Conservation (phyloP, 495 filamentous ascomycete species). For the Parathielavia hyrcaniae region DNA sequence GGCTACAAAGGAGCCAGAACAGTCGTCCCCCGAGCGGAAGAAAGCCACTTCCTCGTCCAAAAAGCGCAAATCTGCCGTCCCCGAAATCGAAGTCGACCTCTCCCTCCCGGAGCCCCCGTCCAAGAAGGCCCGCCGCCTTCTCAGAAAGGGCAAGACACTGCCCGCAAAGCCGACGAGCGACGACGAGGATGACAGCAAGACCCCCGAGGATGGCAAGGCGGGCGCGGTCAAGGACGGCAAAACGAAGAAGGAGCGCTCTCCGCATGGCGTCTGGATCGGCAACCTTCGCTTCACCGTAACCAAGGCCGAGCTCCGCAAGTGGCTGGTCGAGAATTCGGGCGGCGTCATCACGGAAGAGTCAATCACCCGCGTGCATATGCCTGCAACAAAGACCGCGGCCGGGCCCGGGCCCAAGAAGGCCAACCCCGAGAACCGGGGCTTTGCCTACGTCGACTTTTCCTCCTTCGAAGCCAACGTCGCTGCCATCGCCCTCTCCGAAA, state of each 20-base stretch:
- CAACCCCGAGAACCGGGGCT: constrained; percentile 62
- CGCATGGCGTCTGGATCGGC: constrained; percentile 89
- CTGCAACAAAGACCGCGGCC: constrained; percentile 39
- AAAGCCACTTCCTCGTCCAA: constrained; percentile 29
- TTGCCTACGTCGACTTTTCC: constrained; percentile 91
- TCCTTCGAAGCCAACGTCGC: constrained; percentile 58
- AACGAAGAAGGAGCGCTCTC: constrained; percentile 56
- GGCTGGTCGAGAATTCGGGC: constrained; percentile 61
- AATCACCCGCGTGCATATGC: constrained; percentile 82
- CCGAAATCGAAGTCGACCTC: constrained; percentile 85
- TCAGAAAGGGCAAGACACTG: constrained; percentile 65
- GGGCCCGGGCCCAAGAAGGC: constrained; percentile 29
- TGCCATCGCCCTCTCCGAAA: constrained; percentile 74
- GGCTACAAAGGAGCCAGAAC: constrained; percentile 18
- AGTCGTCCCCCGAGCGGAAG: constrained; percentile 9
- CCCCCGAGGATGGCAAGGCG: background rate
- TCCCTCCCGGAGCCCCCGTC: constrained; percentile 83
- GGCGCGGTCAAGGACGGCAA: constrained; percentile 24
- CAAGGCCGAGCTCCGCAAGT: constrained; percentile 62
- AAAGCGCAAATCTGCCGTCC: constrained; percentile 67
- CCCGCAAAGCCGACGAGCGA: constrained; percentile 38
- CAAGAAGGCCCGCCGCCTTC: constrained; percentile 76
- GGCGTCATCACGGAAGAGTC: constrained; percentile 57
- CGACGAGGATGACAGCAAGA: constrained; percentile 33
- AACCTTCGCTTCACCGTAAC: constrained; percentile 80